A percentile compares a stretch with the other conserved stretches of the same genome.
These are phyloP conservation scores for Taiozyma sp. DNA, from an alignment of 1,139 yeast species.

Conservation along the genomic window DNA sequence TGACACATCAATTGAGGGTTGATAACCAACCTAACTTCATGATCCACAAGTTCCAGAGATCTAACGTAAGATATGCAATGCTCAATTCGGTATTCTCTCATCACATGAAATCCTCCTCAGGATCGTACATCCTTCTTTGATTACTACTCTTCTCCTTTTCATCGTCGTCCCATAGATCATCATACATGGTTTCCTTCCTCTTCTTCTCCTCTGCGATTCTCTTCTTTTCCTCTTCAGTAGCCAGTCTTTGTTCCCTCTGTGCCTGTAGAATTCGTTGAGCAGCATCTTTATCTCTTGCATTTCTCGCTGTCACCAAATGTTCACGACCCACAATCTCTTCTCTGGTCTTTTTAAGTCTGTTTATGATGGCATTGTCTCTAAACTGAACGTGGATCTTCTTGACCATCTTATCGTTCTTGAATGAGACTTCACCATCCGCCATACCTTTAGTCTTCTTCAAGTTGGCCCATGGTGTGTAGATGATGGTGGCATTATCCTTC, in stretches of 20 bases:
- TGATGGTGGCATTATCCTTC: conserved; percentile 58
- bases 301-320: conserved; percentile 35
- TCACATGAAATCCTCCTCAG: conserved; percentile 65
- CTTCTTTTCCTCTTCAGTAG: conserved; percentile 30
- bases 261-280: conserved; percentile 18
- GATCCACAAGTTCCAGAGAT: neutral
- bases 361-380: conserved; percentile 58
- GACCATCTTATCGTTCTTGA: conserved; percentile 50
- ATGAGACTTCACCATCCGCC: conserved; percentile 84
- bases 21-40: neutral
- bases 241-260: conserved; percentile 25
- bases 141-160: conserved; percentile 43
- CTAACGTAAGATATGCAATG: neutral
- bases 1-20: neutral
- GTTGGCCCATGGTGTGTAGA: conserved; percentile 76
- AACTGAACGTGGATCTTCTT: conserved; percentile 49
- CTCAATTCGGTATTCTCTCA: neutral
- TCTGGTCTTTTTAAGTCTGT: conserved; percentile 62
- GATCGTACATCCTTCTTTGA: conserved; percentile 50
- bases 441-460: conserved; percentile 64
- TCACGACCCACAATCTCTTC: conserved; percentile 48
- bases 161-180: conserved; percentile 49
- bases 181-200: conserved; percentile 37
- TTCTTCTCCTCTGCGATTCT: conserved; percentile 24
- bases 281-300: conserved; percentile 27